A percentile compares a stretch with the other conserved stretches of the same genome.
Evolutionary conservation across 192 early-diverging fungal species (phyloP).

Genomic region (Glomus cerebriforme): DNA sequence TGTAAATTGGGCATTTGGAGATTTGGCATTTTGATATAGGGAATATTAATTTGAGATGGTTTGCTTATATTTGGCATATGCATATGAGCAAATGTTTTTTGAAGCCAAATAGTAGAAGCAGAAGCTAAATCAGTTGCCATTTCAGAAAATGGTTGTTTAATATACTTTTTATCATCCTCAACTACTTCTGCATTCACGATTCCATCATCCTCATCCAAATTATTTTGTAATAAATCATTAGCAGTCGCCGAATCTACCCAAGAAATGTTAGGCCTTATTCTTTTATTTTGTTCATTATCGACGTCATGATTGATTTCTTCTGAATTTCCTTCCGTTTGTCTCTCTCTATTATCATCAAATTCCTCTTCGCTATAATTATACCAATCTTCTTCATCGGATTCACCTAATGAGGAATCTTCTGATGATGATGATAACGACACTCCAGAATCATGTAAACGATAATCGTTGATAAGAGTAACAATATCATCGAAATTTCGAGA

Average conservation of each 20-base stretch:
- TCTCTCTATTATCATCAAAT: conserved; percentile 36
- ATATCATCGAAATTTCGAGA: conserved; percentile 24
- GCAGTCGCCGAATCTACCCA: conserved; percentile 29
- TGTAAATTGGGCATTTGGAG: conserved; percentile 31
- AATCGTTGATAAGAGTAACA: background rate
- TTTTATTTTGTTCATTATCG: background rate
- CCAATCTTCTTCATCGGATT: conserved; percentile 34
- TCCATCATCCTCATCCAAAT: conserved; percentile 25
- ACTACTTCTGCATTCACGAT: conserved; percentile 26
- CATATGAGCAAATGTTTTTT: conserved; percentile 45
- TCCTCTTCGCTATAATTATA: conserved; percentile 37
- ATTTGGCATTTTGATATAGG: conserved; percentile 32
- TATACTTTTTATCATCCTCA: conserved; percentile 12
- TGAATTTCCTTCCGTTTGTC: conserved; percentile 28
- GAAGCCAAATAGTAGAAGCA: conserved; percentile 43
- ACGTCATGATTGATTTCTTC: background rate
- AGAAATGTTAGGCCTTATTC: conserved; percentile 11
- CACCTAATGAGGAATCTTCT: background rate
- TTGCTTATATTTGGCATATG: conserved; percentile 39
- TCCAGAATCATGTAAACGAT: conserved; percentile 27
- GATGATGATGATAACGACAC: conserved; percentile 30
- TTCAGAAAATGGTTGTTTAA: conserved; percentile 32
- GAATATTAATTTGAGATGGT: conserved; percentile 28
- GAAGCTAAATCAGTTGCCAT: conserved; percentile 39
- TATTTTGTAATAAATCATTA: background rate